A percentile compares a stretch with the other conserved stretches of the same genome.
These are phyloP conservation scores for Bipolaris cookei DNA, from an alignment of 2,329 filamentous ascomycete genomes.

Conservation along the genomic window DNA sequence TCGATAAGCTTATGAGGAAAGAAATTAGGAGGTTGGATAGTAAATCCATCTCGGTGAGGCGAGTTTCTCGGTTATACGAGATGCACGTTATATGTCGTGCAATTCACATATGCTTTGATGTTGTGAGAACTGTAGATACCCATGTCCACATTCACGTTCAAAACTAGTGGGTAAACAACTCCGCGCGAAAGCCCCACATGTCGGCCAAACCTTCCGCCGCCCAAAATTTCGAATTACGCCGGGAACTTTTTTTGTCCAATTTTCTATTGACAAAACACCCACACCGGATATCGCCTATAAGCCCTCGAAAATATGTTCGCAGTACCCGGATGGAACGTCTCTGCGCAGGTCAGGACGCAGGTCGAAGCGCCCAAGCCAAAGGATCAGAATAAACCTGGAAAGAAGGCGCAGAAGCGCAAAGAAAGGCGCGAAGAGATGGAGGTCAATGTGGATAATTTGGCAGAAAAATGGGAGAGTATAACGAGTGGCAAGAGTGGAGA, in stretches of 20 bases:
- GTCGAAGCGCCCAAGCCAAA: conserved; percentile 52
- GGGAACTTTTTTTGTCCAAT: conserved; percentile 2
- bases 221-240: conserved; percentile 24
- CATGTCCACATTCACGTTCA: background rate
- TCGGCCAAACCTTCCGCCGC: conserved; percentile 27
- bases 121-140: background rate
- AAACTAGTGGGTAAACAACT: conserved; percentile 8
- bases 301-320: conserved; percentile 72
- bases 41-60: too few relatives aligned
- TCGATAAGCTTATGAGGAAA: too few relatives aligned
- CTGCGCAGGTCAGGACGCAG: conserved; percentile 76
- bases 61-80: too few relatives aligned
- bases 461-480: conserved; percentile 51
- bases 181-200: conserved; percentile 29
- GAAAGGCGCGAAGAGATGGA: conserved; percentile 71
- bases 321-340: conserved; percentile 89
- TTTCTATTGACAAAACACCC: background rate
- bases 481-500: conserved; percentile 55
- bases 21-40: too few relatives aligned
- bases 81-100: too few relatives aligned
- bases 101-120: too few relatives aligned
- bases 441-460: conserved; percentile 71
- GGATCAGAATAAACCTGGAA: conserved; percentile 52
- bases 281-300: background rate
- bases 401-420: conserved; percentile 63